Base-by-base conservation (phyloP, 441 rosid species). In the Croton setiger region DNA sequence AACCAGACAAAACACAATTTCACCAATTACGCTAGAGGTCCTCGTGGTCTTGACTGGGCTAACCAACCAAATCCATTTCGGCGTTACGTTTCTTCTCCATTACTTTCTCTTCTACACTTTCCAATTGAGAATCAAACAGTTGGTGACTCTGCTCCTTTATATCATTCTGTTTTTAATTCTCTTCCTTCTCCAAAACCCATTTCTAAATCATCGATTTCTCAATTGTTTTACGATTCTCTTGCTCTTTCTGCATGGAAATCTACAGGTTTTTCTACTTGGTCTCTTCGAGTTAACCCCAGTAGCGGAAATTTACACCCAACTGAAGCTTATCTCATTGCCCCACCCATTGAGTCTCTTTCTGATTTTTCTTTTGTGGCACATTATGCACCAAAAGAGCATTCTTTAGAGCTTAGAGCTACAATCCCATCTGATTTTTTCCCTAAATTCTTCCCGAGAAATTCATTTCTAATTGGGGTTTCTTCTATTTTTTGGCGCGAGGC, bases 221-320 rank as follows among this genome's bases (percentile, higher is more conserved):
- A 74, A 71, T 72, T 90, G 14, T 81, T 92, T 68, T 87, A 80
- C 72, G 81, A 88, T 48, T 89, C 96, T 39, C 80, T 92, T 35
- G 89, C 98, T n/a, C 92, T 92, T 44, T 92, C 96, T 66, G 96
- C 96, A 60, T 92, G 98, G 98, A 92, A 92, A 75, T 72, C 92
- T n/a, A 75, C 86, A 66, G 92, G 91, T 0, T 53, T 44, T 59
- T 92, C 98, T 72, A 92, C 94, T 6, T 92, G 98, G 96, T 88
- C 98, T 4, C 96, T 92, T 74, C 88, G 96, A 70, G 96, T 86
- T 67, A 92, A 92, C 84, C 98, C 98, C 63, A 89, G 98, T 73
- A 92, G 98, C 77, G 98, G 98, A 41, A 92, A 92, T 75, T 69
- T 92, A 41, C 96, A 89, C 78, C 98, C 96, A 15, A 87, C 94